phyloP scores from a whole-genome alignment of 768 basidiomycete species.

The Trametes sanguinea region DNA sequence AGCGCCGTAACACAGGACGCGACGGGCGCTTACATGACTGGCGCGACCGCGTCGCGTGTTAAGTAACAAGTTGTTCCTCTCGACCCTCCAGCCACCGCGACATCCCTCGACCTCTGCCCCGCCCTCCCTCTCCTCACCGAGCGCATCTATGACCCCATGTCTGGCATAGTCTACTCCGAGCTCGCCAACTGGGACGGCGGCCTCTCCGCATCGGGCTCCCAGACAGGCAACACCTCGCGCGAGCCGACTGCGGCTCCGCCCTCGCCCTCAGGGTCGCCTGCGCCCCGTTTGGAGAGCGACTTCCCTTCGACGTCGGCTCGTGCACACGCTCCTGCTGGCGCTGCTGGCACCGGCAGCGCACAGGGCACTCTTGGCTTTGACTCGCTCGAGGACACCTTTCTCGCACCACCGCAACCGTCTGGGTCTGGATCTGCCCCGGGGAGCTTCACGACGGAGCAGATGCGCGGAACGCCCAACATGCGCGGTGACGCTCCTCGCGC shows the following conservation, averaged over 20 bases:
- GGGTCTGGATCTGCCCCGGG: not conserved
- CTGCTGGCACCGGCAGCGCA: no score
- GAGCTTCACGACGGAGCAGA: no score
- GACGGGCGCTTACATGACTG: no score
- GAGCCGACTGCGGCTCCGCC: not conserved
- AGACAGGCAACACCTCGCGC: conserved; percentile 7
- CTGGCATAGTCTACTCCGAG: conserved; percentile 16
- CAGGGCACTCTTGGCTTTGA: not conserved
- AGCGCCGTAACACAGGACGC: no score
- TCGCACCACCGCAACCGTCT: not conserved
- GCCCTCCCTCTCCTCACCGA: not conserved
- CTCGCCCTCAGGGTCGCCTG: conserved; percentile 7
- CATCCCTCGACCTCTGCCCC: not conserved
- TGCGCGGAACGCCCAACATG: not conserved
- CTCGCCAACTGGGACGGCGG: conserved; percentile 27
- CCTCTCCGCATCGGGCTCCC: conserved; percentile 11
- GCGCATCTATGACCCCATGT: conserved; percentile 8
- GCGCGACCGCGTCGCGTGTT: no score
- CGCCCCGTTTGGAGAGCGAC: no score
- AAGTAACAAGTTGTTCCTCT: not conserved
- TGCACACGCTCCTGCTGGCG: not conserved
- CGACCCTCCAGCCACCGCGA: not conserved
- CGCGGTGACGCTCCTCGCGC: no score
- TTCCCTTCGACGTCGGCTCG: not conserved
- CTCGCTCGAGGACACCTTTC: not conserved